Evolutionary conservation across 1,284 basidiomycete genomes (phyloP).

Genomic region (Pseudozyma thailandica): DNA sequence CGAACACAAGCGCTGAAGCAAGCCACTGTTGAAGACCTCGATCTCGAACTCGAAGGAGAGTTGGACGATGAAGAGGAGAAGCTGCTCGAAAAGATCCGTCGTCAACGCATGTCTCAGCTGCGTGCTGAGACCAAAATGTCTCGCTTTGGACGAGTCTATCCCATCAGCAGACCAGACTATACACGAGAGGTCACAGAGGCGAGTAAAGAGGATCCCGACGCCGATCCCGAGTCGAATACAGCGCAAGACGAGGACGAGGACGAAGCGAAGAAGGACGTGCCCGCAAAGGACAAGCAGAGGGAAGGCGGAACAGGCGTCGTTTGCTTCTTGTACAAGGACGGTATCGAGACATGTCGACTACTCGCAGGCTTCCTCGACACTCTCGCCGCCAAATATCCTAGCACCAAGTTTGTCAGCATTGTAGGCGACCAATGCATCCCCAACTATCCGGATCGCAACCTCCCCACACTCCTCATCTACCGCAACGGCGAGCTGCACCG

Average conservation of each 20-base stretch:
- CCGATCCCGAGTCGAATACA: slow-evolving; percentile 5
- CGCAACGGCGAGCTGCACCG: slow-evolving; percentile 87
- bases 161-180: slow-evolving; percentile 92
- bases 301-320: slow-evolving; percentile 81
- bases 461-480: slow-evolving; percentile 93
- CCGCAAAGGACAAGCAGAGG: slow-evolving; percentile 44
- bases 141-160: slow-evolving; percentile 84
- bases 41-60: slow-evolving; percentile 55
- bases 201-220: slow-evolving; percentile 75
- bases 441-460: slow-evolving; percentile 88
- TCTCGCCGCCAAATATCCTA: slow-evolving; percentile 83
- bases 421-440: slow-evolving; percentile 93
- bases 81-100: slow-evolving; percentile 77
- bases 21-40: slow-evolving; percentile 54
- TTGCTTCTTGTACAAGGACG: slow-evolving; percentile 88
- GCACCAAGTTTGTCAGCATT: slow-evolving; percentile 95
- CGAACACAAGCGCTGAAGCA: slow-evolving; percentile 47
- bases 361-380: slow-evolving; percentile 78
- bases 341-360: slow-evolving; percentile 74
- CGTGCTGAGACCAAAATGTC: slow-evolving; percentile 75
- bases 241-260: slow-evolving; percentile 74
- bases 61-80: slow-evolving; percentile 78
- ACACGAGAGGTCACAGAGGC: slow-evolving; percentile 94
- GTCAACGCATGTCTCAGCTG: slow-evolving; percentile 78
- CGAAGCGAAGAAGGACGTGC: not conserved